Evolutionary conservation across 2,329 filamentous ascomycete genomes (phyloP), one percentile per base, ranked within the genome.

Genomic region (Didymella segeticola): DNA sequence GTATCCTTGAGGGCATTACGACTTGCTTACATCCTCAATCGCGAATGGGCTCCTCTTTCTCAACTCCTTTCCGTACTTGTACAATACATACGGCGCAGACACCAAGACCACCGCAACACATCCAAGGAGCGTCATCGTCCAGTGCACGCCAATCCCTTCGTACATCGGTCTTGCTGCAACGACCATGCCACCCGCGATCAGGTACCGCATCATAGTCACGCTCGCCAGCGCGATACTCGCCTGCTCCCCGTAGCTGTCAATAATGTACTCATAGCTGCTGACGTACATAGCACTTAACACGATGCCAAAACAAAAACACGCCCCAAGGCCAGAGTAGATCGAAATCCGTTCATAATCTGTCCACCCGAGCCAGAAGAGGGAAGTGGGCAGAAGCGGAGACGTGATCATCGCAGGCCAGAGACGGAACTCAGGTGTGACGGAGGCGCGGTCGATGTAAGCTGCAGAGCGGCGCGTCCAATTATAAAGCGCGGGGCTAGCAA

Each of bases 341-440:
- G 27, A 51, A 2, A 43, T 34, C 29, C 12, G 15, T 6, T 11
- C 14, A 23, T 51, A 51, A 9, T 45, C 20, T 6, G 48, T 55
- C 58, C 58, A 60, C n/a, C 58, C 58, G 8, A 60, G 53, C 54
- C 55, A 58, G 72, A 96, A 95, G 14, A 96, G 75, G 1, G 90
- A 90, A 36, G 88, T 79, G 2, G 90, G 89, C 22, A 92, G 89
- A 8, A 95, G 74, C 14, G 90, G 71, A 0, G 86, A 86, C 5
- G 91, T 91, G 59, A 70, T 30, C 45, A 75, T 75, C 12, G 77
- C 79, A 51, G 89, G 85, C 3, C 90, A 89, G 15, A 96, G 81
- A 43, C 90, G 85, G 76, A 89, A 93, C 75, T 96, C 92, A 1
- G 92, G 91, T 78, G 17, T 39, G 1, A 47, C 34, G 14, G 19